Percentiles rank a stretch among this genome's conserved stretches.
Evolutionary conservation across 352 stramenopile species (phyloP).

Genomic region (Thraustotheca clavata): DNA sequence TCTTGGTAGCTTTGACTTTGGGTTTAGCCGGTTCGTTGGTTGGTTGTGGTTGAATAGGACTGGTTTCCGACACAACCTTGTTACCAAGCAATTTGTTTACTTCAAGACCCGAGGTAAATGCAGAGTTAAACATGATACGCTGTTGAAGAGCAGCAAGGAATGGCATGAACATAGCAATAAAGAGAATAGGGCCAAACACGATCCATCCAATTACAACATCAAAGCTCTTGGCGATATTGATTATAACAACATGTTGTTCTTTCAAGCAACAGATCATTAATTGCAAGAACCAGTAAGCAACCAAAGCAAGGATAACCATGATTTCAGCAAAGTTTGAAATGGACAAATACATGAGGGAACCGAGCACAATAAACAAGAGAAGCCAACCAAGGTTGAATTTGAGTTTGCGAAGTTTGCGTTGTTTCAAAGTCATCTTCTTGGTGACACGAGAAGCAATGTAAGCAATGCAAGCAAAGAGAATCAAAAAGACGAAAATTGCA

Average conservation of each 20-base stretch:
- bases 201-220: constrained; percentile 81
- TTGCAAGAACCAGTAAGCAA: constrained; percentile 85
- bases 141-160: constrained; percentile 37
- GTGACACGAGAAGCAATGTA: constrained; percentile 80
- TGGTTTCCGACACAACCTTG: constrained; percentile 10
- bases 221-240: constrained; percentile 54
- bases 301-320: constrained; percentile 57
- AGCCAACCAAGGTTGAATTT: constrained; percentile 74
- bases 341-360: constrained; percentile 64
- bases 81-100: constrained; percentile 29
- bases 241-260: constrained; percentile 79
- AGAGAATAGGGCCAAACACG: constrained; percentile 47
- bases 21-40: background rate
- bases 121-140: constrained; percentile 50
- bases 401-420: constrained; percentile 84
- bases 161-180: constrained; percentile 37
- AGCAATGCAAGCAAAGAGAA: constrained; percentile 57
- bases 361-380: constrained; percentile 33
- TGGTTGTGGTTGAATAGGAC: background rate
- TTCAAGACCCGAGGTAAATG: constrained; percentile 55
- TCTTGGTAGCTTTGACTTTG: constrained; percentile 16
- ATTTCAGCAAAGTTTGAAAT: constrained; percentile 66
- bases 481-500: constrained; percentile 54
- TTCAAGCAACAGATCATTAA: constrained; percentile 64
- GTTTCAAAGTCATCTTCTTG: constrained; percentile 88